A percentile compares a stretch with the other conserved stretches of the same genome.
Conservation (phyloP, 2,329 filamentous ascomycete species). For the Botryotinia narcissicola region DNA sequence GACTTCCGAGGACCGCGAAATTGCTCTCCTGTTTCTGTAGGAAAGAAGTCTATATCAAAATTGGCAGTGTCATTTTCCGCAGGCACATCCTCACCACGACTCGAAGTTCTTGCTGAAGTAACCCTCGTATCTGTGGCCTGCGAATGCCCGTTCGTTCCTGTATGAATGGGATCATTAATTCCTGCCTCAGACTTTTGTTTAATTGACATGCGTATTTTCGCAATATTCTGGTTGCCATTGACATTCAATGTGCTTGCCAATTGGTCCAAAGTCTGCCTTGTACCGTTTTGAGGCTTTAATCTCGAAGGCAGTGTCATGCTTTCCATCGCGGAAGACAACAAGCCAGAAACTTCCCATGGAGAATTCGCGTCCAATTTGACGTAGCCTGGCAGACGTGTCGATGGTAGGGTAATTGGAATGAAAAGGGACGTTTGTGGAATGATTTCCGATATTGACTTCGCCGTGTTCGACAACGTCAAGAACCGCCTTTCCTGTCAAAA, state of each 20-base stretch:
- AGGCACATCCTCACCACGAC: conserved; percentile 31
- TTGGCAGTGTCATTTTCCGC: conserved; percentile 35
- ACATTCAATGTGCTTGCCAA: conserved; percentile 67
- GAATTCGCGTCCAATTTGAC: conserved; percentile 61
- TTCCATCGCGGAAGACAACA: conserved; percentile 75
- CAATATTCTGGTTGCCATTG: conserved; percentile 77
- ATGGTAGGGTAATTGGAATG: conserved; percentile 68
- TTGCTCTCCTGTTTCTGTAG: conserved; percentile 29
- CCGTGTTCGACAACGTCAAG: conserved; percentile 68
- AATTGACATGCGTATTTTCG: conserved; percentile 65
- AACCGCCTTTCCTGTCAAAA: conserved; percentile 55
- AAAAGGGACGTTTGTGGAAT: conserved; percentile 72
- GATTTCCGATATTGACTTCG: conserved; percentile 67
- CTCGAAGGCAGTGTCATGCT: conserved; percentile 75
- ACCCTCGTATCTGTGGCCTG: conserved; percentile 35
- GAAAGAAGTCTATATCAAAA: conserved; percentile 41
- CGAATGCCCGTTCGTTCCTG: conserved; percentile 26
- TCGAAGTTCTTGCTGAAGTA: conserved; percentile 25
- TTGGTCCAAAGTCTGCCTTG: conserved; percentile 52
- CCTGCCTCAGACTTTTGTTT: conserved; percentile 24
- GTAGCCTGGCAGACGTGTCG: conserved; percentile 53
- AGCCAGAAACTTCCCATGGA: conserved; percentile 75
- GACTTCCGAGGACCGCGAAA: conserved; percentile 33
- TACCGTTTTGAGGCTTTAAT: conserved; percentile 50
- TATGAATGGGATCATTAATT: background rate